Evolutionary conservation across 2,329 filamentous ascomycete genomes (phyloP).

Genomic region (Apiospora phragmitis): DNA sequence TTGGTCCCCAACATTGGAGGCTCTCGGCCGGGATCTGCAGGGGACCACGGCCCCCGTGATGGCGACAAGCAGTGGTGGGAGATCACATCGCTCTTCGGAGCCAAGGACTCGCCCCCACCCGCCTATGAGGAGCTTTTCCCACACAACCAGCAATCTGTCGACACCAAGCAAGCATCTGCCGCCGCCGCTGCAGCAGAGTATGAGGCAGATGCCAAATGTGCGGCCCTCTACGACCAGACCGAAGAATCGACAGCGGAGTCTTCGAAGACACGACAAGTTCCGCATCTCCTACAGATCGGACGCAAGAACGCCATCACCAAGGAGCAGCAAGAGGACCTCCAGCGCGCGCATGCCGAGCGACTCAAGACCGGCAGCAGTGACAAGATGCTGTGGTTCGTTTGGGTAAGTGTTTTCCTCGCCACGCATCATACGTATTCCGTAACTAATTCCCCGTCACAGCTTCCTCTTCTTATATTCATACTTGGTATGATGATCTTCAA

Average conservation of each 20-base stretch:
- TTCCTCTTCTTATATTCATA: constrained; percentile 38
- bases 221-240: constrained; percentile 50
- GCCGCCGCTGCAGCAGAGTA: constrained; percentile 58
- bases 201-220: constrained; percentile 59
- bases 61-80: constrained; percentile 68
- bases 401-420: constrained; percentile 47
- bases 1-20: constrained; percentile 66
- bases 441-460: constrained; percentile 24
- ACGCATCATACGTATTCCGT: not conserved
- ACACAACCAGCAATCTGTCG: constrained; percentile 46
- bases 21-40: constrained; percentile 49
- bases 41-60: constrained; percentile 41
- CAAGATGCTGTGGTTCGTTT: constrained; percentile 67
- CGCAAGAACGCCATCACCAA: constrained; percentile 64
- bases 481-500: constrained; percentile 37
- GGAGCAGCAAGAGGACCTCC: constrained; percentile 64
- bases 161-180: constrained; percentile 60
- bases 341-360: constrained; percentile 61
- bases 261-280: constrained; percentile 31
- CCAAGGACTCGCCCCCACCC: constrained; percentile 59
- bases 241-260: constrained; percentile 31
- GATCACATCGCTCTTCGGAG: constrained; percentile 54
- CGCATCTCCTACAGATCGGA: constrained; percentile 57
- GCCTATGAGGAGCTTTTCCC: constrained; percentile 81
- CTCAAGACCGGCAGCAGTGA: constrained; percentile 65